A percentile compares a stretch with the other conserved stretches of the same genome.
Conservation (phyloP, 2,329 filamentous ascomycete species). For the Daldinia eschscholtzii region DNA sequence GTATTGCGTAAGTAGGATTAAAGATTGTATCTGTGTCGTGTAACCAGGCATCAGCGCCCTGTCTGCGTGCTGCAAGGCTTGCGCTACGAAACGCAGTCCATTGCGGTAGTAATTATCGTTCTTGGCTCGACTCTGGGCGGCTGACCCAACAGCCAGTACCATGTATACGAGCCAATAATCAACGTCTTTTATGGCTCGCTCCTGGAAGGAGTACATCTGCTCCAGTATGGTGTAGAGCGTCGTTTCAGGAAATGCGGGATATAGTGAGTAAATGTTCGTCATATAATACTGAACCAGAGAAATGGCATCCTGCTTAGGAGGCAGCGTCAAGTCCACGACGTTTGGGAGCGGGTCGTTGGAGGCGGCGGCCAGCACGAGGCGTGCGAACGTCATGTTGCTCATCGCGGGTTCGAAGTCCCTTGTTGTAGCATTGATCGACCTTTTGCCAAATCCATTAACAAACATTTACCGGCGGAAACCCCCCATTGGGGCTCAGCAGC, state of each 20-base stretch:
- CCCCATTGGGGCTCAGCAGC: neutral
- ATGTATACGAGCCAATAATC: conserved; percentile 91
- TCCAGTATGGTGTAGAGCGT: conserved; percentile 82
- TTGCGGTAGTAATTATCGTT: conserved; percentile 73
- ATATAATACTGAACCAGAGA: conserved; percentile 86
- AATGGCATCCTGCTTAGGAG: conserved; percentile 75
- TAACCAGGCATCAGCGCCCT: conserved; percentile 87
- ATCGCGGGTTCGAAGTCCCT: conserved; percentile 92
- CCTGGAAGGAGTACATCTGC: conserved; percentile 80
- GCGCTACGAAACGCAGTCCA: conserved; percentile 68
- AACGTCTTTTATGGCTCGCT: conserved; percentile 71
- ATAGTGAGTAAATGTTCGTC: conserved; percentile 81
- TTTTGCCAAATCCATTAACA: conserved; percentile 53
- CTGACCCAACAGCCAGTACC: conserved; percentile 86
- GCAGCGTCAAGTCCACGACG: conserved; percentile 72
- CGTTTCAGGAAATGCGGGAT: conserved; percentile 86
- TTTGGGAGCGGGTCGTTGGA: conserved; percentile 78
- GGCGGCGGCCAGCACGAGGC: conserved; percentile 86
- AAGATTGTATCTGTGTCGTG: conserved; percentile 85
- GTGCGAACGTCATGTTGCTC: conserved; percentile 91
- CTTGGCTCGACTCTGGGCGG: conserved; percentile 76
- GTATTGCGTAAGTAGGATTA: conserved; percentile 88
- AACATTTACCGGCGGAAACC: neutral
- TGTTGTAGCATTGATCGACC: conserved; percentile 93
- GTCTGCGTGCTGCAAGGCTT: conserved; percentile 82